These are phyloP conservation scores for Neonectria coccinea DNA, from an alignment of 2,329 filamentous ascomycete species.

Conservation along the genomic window DNA sequence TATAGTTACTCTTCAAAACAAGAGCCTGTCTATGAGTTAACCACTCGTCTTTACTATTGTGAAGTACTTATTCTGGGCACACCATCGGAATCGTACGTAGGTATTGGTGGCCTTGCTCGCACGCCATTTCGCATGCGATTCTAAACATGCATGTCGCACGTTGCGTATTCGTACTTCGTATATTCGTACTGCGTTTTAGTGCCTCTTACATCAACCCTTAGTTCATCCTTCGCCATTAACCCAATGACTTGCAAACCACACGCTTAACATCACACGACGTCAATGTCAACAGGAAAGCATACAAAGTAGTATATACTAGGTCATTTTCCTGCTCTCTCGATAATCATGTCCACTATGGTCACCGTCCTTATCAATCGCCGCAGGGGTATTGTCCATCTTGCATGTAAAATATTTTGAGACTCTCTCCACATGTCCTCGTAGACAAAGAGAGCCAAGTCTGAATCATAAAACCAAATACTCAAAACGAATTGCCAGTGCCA, in stretches of 20 bases:
- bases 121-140: not conserved
- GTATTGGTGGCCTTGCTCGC: not conserved
- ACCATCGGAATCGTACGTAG: not conserved
- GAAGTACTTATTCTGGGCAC: not conserved
- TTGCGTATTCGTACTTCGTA: not conserved
- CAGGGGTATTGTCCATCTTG: slow-evolving; percentile 13
- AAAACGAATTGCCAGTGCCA: not conserved
- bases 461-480: slow-evolving; percentile 14
- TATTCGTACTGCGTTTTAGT: not conserved
- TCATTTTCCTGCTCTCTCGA: slow-evolving; percentile 10
- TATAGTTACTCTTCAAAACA: not conserved
- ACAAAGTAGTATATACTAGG: not conserved
- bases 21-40: not conserved
- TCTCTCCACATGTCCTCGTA: slow-evolving; percentile 1
- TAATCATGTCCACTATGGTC: not conserved
- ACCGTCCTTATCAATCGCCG: slow-evolving; percentile 7
- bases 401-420: slow-evolving; percentile 7
- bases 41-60: not conserved
- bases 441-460: not conserved
- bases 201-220: not conserved
- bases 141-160: not conserved
- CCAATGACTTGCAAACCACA: not conserved
- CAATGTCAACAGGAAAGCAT: not conserved
- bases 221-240: too few species aligned
- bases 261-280: not conserved